Conservation (phyloP, 2,329 filamentous ascomycete species). For the Clonostachys rhizophaga region DNA sequence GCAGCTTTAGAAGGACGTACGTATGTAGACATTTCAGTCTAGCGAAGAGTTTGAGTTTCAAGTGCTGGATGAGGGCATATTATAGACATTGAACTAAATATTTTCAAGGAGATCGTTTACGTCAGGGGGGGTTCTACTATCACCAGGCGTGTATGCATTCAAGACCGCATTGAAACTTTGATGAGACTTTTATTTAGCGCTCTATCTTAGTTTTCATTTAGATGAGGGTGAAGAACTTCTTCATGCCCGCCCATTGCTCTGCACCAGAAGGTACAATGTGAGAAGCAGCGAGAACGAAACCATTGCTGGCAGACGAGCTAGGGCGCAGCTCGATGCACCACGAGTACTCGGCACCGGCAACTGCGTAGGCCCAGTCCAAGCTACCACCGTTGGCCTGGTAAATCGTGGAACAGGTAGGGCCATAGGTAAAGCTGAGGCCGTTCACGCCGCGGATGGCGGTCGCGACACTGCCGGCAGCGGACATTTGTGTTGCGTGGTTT, state of each 20-base stretch:
- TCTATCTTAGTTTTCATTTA: not conserved
- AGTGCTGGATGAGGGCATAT: no score
- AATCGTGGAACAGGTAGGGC: conserved; percentile 50
- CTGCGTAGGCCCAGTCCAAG: conserved; percentile 31
- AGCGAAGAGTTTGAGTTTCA: no score
- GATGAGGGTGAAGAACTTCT: conserved; percentile 44
- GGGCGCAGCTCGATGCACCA: conserved; percentile 22
- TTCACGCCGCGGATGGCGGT: conserved; percentile 36
- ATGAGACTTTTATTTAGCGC: no score
- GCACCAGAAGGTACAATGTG: conserved; percentile 27
- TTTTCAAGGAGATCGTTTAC: no score
- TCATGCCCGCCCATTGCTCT: conserved; percentile 35
- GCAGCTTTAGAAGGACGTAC: no score
- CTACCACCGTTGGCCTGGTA: conserved; percentile 42
- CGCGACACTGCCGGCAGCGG: conserved; percentile 35
- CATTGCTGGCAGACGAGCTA: conserved; percentile 18
- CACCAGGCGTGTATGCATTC: no score
- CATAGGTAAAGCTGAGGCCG: conserved; percentile 25
- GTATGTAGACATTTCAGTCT: no score
- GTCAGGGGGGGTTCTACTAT: no score
- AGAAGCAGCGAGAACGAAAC: conserved; percentile 25
- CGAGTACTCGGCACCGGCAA: conserved; percentile 23
- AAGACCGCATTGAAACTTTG: no score
- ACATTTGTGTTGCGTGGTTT: conserved; percentile 36
- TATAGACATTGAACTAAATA: no score